Base-by-base conservation (phyloP, 2,329 filamentous ascomycete species). In the Sclerotiophoma versabilis region DNA sequence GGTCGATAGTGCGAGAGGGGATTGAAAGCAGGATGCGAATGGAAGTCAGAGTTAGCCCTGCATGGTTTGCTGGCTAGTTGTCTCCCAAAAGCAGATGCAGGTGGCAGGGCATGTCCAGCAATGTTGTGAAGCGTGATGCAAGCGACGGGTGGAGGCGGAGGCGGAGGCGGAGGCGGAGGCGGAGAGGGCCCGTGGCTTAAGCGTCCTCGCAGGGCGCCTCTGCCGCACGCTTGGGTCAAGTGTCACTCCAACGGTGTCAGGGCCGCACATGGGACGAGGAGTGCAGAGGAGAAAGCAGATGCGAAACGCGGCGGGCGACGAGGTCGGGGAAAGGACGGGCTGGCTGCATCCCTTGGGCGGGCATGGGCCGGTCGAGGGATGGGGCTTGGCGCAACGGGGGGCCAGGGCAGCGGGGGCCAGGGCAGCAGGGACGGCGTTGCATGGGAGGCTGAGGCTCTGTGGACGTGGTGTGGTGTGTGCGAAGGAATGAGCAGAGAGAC, bases 221-320 rank as follows among this genome's bases (percentile, higher is more conserved):
- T 59, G 43, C 52, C 54, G 54, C 49, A 44, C 36, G 43, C 27
- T 50, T 49, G 50, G 45, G 48, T 52, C 54, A 26, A 45, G 29
- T 58, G 51, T 63, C 49, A 63, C 61, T 41, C 41, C 53, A 65
- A 59, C 49, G 49, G 63, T 68, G 39, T 68, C 59, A 68, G 65
- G 62, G 48, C 41, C 41, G 45, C 41, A 38, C 33, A 49, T 25
- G 36, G 46, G 45, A 42, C 52, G 23, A 53, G 19, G 54, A 52
- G 48, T 58, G 54, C 38, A 37, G 61, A 58, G 29, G 47, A 51
- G 54, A 49, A 57, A 50, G 48, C 45, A 57, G 34, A 63, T 57
- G 58, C 59, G 63, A 69, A 62, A 70, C 66, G 59, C 64, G 60
- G 66, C 62, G 53, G 48, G 51, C 54, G 55, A 54, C 56, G 41